Evolutionary conservation across 495 filamentous ascomycete species (phyloP), one percentile per base, ranked within the genome.

Genomic region (Massariosphaeria phaeospora): DNA sequence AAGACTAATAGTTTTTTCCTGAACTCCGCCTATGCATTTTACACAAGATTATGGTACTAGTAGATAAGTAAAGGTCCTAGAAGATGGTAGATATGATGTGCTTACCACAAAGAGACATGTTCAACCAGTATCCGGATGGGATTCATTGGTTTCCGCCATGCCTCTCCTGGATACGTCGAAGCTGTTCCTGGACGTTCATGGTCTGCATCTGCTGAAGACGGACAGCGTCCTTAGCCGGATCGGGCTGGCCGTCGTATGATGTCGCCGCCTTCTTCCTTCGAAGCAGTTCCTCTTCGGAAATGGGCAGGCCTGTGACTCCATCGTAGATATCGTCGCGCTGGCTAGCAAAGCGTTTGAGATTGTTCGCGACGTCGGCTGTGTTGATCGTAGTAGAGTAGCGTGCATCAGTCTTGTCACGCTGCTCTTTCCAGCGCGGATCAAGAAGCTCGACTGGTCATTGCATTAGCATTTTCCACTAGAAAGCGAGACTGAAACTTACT

Each of bases 351-450:
- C 93, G 87, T 73, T 97, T 97, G 55, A 98, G 77, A 64, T 98
- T 97, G 66, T 85, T 87, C 53, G 89, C 91, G 23, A 94, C 91
- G 61, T 96, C 91, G 27, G 76, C 76, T 13, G 88, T 95, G 3
- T 83, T 86, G 3, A 98, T 73, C 24, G 90, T 95, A 0, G 88
- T 90, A 7, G 88, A 80, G 60, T 81, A 88, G 51, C 93, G 81
- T 10, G 85, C 82, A 20, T 95, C 89, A 11, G 85, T 81, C 65
- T 95, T 94, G 54, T 85, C 86, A 46, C 87, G 86, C 68, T 97
- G 89, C 66, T 96, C 89, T 69, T 94, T 93, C 93, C 94, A 98
- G 29, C 85, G 81, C 0, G 93, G 91, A 67, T 97, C 93, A 43
- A 98, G 82, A 12, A 97, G 78, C 69, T 98, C 93, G 67, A 96